Evolutionary conservation across 495 filamentous ascomycete species (phyloP), one percentile per base, ranked within the genome.

Genomic region (Cladorrhinum samala): DNA sequence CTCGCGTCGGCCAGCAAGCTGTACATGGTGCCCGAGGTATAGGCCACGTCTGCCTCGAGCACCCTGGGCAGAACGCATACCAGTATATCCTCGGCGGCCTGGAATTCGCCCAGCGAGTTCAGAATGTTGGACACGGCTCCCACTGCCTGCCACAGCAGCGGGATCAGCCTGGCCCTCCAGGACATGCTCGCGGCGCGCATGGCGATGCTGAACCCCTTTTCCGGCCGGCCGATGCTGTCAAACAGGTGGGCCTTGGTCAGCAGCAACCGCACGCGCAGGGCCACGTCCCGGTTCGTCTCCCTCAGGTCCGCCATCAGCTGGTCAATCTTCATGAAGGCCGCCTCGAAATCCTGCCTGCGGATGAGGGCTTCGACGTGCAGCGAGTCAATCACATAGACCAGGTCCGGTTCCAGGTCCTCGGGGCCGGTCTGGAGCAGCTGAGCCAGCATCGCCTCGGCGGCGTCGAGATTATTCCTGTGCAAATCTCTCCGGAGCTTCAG

Each of bases 121-220:
- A 97, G 69, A 2, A 95, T 82, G 14, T 75, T 79, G 7, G 83
- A 77, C 1, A 96, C 66, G 2, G 80, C 77, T 24, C 81, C 82
- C 25, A 94, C 77, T 0, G 90, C 84, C 56, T 85, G 82, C 83
- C 91, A 95, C 16, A 96, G 76, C 30, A 77, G 78, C 2, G 86
- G 78, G 17, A 95, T 71, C 14, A 96, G 71, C 7, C 83, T 75
- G 1, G 87, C 80, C 37, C 84, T 77, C 75, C 86, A 82, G 1
- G 90, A 84, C 27, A 89, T 83, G 62, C 76, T 84, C 2, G 88
- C 87, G 2, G 91, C 93, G 18, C 88, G 78, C 61, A 96, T 75
- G 17, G 84, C 85, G 16, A 95, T 74, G 3, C 86, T 89, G 63
- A 96, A 93, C 1, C 87, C 93, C 56, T 84, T 85, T 52, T 91